Conservation (phyloP, 352 stramenopile genomes). For the Elongisporangium prolatum region DNA sequence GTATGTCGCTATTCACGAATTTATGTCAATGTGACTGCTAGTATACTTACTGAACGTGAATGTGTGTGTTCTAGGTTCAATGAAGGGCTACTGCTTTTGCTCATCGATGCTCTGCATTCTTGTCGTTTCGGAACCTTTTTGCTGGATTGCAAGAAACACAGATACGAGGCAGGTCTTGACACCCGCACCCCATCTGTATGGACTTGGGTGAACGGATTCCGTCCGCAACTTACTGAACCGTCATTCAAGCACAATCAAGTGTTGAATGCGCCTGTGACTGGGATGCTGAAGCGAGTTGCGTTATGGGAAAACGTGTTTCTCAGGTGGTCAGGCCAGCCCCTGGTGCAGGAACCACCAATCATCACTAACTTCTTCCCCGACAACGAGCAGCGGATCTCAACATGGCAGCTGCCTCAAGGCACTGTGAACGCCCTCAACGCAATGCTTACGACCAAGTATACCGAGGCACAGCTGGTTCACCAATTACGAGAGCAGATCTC, state of each 20-base stretch:
- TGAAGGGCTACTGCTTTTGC: constrained; percentile 85
- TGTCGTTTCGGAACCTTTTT: constrained; percentile 98
- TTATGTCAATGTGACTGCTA: not conserved
- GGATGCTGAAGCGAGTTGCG: constrained; percentile 53
- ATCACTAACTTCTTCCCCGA: constrained; percentile 49
- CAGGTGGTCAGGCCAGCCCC: constrained; percentile 61
- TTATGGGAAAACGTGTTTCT: constrained; percentile 76
- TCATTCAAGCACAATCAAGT: constrained; percentile 40
- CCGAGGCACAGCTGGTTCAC: constrained; percentile 36
- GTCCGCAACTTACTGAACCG: constrained; percentile 49
- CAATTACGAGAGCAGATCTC: constrained; percentile 31
- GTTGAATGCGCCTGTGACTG: constrained; percentile 51
- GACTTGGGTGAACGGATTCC: constrained; percentile 82
- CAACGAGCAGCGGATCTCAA: constrained; percentile 46
- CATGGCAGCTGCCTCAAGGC: constrained; percentile 61
- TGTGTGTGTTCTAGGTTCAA: constrained; percentile 81
- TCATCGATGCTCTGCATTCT: constrained; percentile 95
- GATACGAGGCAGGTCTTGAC: constrained; percentile 46
- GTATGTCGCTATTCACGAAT: constrained; percentile 18
- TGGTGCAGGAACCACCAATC: constrained; percentile 38
- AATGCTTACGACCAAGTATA: constrained; percentile 32
- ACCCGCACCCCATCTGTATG: constrained; percentile 69
- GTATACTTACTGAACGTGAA: not conserved
- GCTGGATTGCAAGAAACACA: constrained; percentile 92
- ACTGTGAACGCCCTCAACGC: constrained; percentile 46